A percentile compares a stretch with the other conserved stretches of the same genome.
Evolutionary conservation across 1,139 yeast species (phyloP).

Genomic region (Zygosaccharomyces sapae): DNA sequence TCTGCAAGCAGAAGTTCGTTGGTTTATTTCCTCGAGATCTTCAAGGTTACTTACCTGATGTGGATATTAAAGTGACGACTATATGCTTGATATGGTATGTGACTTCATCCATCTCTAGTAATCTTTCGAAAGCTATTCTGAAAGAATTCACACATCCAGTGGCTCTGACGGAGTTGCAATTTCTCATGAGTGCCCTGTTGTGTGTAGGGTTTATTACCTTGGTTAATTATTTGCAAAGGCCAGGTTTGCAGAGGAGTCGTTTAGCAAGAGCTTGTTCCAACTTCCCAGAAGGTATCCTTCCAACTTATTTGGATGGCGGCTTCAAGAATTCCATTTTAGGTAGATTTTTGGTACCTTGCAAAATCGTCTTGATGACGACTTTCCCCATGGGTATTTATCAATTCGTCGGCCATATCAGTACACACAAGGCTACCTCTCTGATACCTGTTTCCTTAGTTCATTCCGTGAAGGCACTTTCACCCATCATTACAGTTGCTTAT

Average conservation of each 20-base stretch:
- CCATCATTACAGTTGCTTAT: conserved; percentile 79
- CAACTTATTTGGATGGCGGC: conserved; percentile 38
- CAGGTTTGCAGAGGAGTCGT: conserved; percentile 11
- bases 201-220: conserved; percentile 39
- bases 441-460: conserved; percentile 91
- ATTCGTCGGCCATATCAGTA: conserved; percentile 81
- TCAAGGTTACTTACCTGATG: conserved; percentile 23
- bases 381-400: conserved; percentile 94
- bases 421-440: conserved; percentile 81
- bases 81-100: conserved; percentile 76
- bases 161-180: conserved; percentile 81
- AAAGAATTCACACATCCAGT: conserved; percentile 70
- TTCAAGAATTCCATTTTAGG: conserved; percentile 31
- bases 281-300: conserved; percentile 61
- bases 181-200: conserved; percentile 57
- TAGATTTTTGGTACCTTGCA: conserved; percentile 29
- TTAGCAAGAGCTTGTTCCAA: conserved; percentile 19
- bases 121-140: conserved; percentile 72
- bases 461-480: conserved; percentile 86
- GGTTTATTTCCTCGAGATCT: conserved; percentile 15
- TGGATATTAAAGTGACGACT: conserved; percentile 38
- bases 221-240: conserved; percentile 27
- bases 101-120: conserved; percentile 75
- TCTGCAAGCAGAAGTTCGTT: conserved; percentile 11
- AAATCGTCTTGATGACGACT: conserved; percentile 54